Base-by-base conservation (phyloP, 2,329 filamentous ascomycete species). In the Tolypocladium nubicola region DNA sequence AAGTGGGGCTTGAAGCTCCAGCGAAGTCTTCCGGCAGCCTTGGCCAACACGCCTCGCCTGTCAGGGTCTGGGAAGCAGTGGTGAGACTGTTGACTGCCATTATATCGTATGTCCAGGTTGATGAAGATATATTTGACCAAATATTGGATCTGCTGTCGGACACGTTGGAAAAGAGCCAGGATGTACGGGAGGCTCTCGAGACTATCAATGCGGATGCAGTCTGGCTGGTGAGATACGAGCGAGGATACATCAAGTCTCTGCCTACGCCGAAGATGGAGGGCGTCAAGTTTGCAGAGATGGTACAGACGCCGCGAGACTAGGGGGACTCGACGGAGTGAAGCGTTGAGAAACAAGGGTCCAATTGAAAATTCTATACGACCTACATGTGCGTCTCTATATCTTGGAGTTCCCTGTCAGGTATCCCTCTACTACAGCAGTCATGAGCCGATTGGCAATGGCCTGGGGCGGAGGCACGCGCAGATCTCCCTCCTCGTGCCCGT, bases 391-490 rank as follows among this genome's bases (percentile, higher is more conserved):
- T 30, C 49, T 49, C 37, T 71, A 82, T 11, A 81, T 81, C 70
- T 83, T 86, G 59, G 79, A 64, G 4, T 61, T 73, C 2, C 75
- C 77, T 13, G 77, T 78, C 59, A 89, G 75, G 69, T 89, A 94
- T 0, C 90, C 90, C 54, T 85, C 83, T 0, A 87, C 82, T 16
- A 96, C 90, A 1, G 91, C 90, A 55, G 78, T 80, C 64, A 99
- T 85, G 67, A 97, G 73, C 69, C 92, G 88, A 71, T 97, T 89
- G 19, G 94, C 94, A 79, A 99, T 97, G 1, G 94, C 93, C 40
- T 91, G 96, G 58, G 79, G 76, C 2, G 91, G 90, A 52, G 94
- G 94, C 68, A 99, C 72, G 57, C 90, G 82, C 75, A 99, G 71
- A 4, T 79, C 83, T 0, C 90, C 91, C 69, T 92, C 84, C 68